A percentile compares a stretch with the other conserved stretches of the same genome.
phyloP scores from a whole-genome alignment of 345 rosid genomes.

The Gynandropsis gynandra region DNA sequence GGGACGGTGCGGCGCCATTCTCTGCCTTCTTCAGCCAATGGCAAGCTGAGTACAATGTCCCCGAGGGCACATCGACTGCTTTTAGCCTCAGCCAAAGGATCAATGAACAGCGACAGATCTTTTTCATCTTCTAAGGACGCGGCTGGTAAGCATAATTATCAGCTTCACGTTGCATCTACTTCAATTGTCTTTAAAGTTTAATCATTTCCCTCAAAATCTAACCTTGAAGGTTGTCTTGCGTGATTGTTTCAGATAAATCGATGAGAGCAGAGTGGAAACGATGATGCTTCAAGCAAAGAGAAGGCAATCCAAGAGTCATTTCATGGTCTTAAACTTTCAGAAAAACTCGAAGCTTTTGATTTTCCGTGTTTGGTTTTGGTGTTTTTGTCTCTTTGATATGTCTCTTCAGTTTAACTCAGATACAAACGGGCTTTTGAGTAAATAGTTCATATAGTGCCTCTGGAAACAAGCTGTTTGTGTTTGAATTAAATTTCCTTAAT shows the following conservation, averaged over 20 bases:
- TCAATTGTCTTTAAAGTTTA: neutral
- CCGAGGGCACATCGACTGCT: constrained; percentile 53
- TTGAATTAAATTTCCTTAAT: neutral
- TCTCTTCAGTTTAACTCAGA: constrained; percentile 20
- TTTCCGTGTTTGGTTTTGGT: constrained; percentile 21
- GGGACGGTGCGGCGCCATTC: constrained; percentile 60
- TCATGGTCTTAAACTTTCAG: constrained; percentile 19
- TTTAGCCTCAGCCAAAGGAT: constrained; percentile 52
- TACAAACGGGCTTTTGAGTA: constrained; percentile 17
- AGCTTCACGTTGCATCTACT: neutral
- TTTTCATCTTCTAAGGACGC: constrained; percentile 56
- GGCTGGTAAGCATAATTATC: constrained; percentile 37
- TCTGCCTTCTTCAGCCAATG: constrained; percentile 54
- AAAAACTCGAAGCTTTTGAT: constrained; percentile 21
- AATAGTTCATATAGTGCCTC: constrained; percentile 13
- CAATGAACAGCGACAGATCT: constrained; percentile 46
- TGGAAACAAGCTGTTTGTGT: constrained; percentile 1
- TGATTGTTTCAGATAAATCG: constrained; percentile 44
- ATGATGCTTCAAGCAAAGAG: constrained; percentile 30
- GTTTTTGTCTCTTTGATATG: constrained; percentile 21
- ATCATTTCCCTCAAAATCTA: constrained; percentile 10
- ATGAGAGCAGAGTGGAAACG: constrained; percentile 72
- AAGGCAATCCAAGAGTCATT: constrained; percentile 19
- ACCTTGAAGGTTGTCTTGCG: constrained; percentile 7
- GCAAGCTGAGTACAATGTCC: constrained; percentile 46